Conservation (phyloP, 2,329 filamentous ascomycete genomes). For the Fusarium sp. region DNA sequence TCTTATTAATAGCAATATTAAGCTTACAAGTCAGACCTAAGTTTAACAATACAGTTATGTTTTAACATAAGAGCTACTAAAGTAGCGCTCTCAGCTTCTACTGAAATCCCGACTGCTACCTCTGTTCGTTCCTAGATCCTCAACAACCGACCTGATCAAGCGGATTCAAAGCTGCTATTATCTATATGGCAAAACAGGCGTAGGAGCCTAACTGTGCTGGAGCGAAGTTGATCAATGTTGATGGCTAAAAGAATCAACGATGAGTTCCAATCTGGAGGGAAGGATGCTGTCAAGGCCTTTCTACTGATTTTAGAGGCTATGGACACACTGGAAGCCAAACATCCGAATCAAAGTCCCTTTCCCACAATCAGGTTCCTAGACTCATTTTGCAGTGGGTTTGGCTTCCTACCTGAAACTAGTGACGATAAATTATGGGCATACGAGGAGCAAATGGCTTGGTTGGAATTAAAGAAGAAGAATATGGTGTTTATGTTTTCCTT, state of each 20-base stretch:
- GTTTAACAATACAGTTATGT: too few species aligned
- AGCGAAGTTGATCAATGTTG: neutral
- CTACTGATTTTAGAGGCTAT: neutral
- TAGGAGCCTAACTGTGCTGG: too few species aligned
- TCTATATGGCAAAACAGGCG: too few species aligned
- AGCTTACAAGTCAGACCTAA: too few species aligned
- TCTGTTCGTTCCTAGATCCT: too few species aligned
- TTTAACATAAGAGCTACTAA: too few species aligned
- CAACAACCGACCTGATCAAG: too few species aligned
- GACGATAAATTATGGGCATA: neutral
- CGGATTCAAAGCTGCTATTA: too few species aligned
- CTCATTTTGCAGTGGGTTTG: neutral
- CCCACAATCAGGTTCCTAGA: neutral
- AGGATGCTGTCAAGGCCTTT: neutral
- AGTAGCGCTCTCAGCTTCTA: too few species aligned
- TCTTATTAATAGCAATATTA: too few species aligned
- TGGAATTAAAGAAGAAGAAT: neutral
- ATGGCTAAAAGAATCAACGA: neutral
- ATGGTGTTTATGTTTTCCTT: neutral
- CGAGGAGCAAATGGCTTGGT: neutral
- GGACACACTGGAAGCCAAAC: neutral
- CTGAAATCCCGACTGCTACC: too few species aligned
- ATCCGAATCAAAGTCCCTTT: neutral
- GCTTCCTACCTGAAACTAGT: neutral
- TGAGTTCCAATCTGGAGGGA: neutral